These are phyloP conservation scores for Letharia columbiana DNA, from an alignment of 495 filamentous ascomycete genomes.

Conservation along the genomic window DNA sequence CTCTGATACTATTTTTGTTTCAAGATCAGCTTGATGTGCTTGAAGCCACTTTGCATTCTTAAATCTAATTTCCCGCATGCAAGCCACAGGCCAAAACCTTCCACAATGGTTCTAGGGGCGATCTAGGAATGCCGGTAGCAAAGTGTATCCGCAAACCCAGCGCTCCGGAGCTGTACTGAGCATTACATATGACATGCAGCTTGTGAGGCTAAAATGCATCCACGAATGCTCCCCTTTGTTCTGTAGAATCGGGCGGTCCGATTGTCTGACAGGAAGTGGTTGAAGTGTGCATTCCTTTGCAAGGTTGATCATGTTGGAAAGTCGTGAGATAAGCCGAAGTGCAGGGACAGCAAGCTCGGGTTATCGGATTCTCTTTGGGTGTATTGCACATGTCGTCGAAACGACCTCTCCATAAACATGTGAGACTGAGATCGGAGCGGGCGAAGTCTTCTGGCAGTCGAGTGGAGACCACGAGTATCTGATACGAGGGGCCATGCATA, in stretches of 20 bases:
- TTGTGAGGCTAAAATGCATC: background rate
- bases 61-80: slow-evolving; percentile 4
- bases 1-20: slow-evolving; percentile 5
- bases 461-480: background rate
- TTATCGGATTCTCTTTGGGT: background rate
- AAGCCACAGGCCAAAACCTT: slow-evolving; percentile 7
- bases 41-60: background rate
- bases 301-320: background rate
- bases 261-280: background rate
- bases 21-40: background rate
- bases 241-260: background rate
- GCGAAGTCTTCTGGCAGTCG: background rate
- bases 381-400: background rate
- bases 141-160: slow-evolving; percentile 10
- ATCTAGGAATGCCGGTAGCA: slow-evolving; percentile 11
- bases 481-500: background rate
- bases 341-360: background rate
- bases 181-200: slow-evolving; percentile 16
- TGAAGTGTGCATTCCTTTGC: slow-evolving; percentile 10
- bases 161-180: background rate
- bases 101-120: slow-evolving; percentile 8
- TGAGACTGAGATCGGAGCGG: background rate
- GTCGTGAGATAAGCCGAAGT: background rate
- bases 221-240: background rate
- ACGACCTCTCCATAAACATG: background rate